These are phyloP conservation scores for Leccinum variicolor DNA, from an alignment of 768 basidiomycete species.

Conservation along the genomic window DNA sequence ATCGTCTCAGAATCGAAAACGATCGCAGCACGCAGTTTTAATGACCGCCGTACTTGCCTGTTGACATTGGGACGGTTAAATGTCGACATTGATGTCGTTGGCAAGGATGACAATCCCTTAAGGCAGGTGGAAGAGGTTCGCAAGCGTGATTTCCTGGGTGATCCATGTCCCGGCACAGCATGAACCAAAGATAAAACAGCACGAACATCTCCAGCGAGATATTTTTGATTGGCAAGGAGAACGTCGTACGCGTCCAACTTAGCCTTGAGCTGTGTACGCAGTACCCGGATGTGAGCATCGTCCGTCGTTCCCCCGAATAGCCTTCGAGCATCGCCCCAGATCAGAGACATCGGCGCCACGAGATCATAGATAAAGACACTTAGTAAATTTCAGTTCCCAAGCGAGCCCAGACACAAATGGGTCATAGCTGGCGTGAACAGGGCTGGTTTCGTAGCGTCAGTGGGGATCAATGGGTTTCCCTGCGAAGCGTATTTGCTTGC, in stretches of 20 bases:
- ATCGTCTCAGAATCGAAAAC: not conserved
- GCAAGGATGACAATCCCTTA: conserved; percentile 12
- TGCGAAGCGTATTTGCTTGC: conserved; percentile 34
- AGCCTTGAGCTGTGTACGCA: conserved; percentile 24
- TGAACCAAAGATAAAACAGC: not conserved
- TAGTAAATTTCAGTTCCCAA: not conserved
- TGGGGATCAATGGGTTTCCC: conserved; percentile 36
- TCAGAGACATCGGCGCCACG: not conserved
- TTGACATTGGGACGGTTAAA: conserved; percentile 16
- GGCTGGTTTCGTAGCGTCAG: conserved; percentile 34
- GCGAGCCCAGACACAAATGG: conserved; percentile 38
- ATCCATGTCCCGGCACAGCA: not conserved
- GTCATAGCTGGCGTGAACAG: conserved; percentile 49
- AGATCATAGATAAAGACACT: not conserved
- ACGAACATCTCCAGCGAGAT: conserved; percentile 35
- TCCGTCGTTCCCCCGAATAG: conserved; percentile 30
- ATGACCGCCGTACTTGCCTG: conserved; percentile 7
- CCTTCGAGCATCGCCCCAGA: not conserved
- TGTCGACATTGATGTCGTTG: conserved; percentile 4
- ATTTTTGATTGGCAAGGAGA: conserved; percentile 33
- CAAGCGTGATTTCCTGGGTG: conserved; percentile 16
- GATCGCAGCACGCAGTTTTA: not conserved
- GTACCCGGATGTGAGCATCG: conserved; percentile 18
- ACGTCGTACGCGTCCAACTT: conserved; percentile 32
- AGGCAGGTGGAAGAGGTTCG: conserved; percentile 21